These are phyloP conservation scores for Earliella scabrosa DNA, from an alignment of 1,284 basidiomycete genomes.

Conservation along the genomic window DNA sequence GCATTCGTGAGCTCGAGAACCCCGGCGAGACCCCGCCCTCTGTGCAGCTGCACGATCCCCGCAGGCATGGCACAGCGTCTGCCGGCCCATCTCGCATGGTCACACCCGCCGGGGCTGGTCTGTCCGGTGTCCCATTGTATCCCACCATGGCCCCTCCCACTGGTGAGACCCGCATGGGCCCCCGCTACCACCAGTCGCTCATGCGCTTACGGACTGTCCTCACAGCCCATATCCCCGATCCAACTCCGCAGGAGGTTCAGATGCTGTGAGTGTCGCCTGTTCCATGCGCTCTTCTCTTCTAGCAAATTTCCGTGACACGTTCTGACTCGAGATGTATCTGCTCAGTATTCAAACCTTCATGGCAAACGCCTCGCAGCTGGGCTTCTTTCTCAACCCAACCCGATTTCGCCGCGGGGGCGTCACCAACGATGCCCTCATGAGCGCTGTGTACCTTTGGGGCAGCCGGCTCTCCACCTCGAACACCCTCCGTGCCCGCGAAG, in stretches of 20 bases:
- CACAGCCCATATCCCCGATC: conserved; percentile 5
- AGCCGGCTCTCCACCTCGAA: conserved; percentile 24
- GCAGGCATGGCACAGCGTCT: conserved; percentile 2
- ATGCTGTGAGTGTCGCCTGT: conserved; percentile 6
- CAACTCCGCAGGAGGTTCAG: conserved; percentile 12
- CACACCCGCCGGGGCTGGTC: background rate
- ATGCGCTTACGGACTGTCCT: background rate
- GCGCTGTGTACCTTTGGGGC: conserved; percentile 31
- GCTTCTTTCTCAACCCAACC: conserved; percentile 43
- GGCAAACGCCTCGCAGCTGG: conserved; percentile 40
- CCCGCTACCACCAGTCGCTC: background rate
- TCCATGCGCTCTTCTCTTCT: background rate
- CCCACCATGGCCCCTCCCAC: background rate
- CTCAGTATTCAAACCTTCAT: conserved; percentile 38
- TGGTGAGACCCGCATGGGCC: conserved; percentile 4
- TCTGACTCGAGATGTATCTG: background rate
- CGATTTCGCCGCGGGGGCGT: conserved; percentile 30
- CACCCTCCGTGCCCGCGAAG: conserved; percentile 22
- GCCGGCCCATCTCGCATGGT: background rate
- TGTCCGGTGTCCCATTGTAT: background rate
- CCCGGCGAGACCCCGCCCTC: conserved; percentile 25
- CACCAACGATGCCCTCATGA: conserved; percentile 14
- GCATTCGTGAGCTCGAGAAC: conserved; percentile 35
- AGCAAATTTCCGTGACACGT: background rate
- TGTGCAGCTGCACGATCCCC: conserved; percentile 24